phyloP scores from a whole-genome alignment of 192 early-diverging fungal genomes.

The Allomyces arbusculus region DNA sequence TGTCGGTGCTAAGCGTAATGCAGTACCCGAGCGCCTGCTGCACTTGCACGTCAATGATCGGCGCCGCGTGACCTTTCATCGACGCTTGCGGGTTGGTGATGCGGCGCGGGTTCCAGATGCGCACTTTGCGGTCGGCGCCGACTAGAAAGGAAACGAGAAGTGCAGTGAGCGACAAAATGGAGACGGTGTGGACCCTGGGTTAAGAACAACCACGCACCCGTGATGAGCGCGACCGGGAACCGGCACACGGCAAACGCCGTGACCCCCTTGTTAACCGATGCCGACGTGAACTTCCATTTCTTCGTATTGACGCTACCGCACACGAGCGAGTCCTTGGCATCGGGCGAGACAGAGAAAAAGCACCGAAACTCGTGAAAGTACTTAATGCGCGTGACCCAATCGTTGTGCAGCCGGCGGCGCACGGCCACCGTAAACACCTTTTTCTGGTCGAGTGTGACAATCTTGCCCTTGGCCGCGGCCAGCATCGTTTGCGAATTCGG shows the following conservation, averaged over 20 bases:
- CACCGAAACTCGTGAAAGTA: constrained; percentile 24
- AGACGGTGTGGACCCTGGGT: too few species aligned
- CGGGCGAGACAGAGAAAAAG: constrained; percentile 25
- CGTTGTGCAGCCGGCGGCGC: constrained; percentile 25
- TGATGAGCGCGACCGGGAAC: constrained; percentile 24
- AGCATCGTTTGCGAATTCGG: neutral
- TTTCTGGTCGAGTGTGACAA: neutral
- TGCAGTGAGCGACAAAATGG: too few species aligned
- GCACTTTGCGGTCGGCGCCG: constrained; percentile 16
- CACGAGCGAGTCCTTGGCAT: constrained; percentile 22
- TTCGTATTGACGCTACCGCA: constrained; percentile 17
- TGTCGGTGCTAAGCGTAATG: constrained; percentile 24
- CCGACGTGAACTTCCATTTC: constrained; percentile 17
- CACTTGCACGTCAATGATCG: constrained; percentile 20
- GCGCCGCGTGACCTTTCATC: constrained; percentile 22
- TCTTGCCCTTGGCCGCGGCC: neutral
- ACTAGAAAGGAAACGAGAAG: neutral
- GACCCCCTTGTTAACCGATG: constrained; percentile 22
- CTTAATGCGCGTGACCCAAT: constrained; percentile 23
- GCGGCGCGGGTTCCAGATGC: constrained; percentile 30
- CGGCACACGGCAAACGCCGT: constrained; percentile 20
- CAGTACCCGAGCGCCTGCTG: constrained; percentile 19
- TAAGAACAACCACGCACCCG: constrained; percentile 13
- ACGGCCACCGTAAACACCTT: neutral
- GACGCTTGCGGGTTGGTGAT: constrained; percentile 20